These are phyloP conservation scores for Fusarium mangiferae DNA, from an alignment of 2,329 filamentous ascomycete species.

Conservation along the genomic window DNA sequence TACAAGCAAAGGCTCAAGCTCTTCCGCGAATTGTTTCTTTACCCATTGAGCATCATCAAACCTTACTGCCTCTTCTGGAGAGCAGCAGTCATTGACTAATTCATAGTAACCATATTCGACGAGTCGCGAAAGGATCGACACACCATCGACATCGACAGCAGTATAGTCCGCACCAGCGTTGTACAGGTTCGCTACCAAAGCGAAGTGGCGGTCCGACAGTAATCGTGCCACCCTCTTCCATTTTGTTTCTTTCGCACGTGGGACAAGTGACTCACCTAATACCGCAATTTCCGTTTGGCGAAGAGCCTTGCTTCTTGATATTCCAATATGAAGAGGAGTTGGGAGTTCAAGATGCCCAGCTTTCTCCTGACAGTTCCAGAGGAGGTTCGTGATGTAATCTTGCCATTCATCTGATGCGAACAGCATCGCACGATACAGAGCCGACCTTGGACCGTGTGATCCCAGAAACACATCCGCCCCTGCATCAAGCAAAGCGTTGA, in stretches of 20 bases:
- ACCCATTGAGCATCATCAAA: conserved; percentile 1
- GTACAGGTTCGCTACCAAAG: conserved; percentile 10
- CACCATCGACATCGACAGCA: not conserved
- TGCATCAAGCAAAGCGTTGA: conserved; percentile 15
- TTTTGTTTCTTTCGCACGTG: not conserved
- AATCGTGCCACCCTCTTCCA: conserved; percentile 13
- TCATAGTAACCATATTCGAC: conserved; percentile 12
- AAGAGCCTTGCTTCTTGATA: conserved; percentile 17
- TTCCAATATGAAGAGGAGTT: not conserved
- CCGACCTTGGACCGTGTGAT: not conserved
- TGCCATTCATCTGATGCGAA: conserved; percentile 17
- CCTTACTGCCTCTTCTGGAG: not conserved
- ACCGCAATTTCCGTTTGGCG: conserved; percentile 9
- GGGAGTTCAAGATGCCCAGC: not conserved
- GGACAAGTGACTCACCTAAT: not conserved
- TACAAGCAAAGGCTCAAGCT: not conserved
- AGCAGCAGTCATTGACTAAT: conserved; percentile 26
- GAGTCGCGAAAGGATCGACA: conserved; percentile 11
- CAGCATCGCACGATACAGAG: conserved; percentile 17
- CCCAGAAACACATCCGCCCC: not conserved
- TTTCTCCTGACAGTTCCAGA: conserved; percentile 14
- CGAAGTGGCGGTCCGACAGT: conserved; percentile 11
- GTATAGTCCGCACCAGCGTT: conserved; percentile 23
- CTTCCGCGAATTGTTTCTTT: not conserved
- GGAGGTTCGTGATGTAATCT: conserved; percentile 13